These are phyloP conservation scores for Pseudogymnoascus sp. DNA, from an alignment of 2,329 filamentous ascomycete species.

Conservation along the genomic window DNA sequence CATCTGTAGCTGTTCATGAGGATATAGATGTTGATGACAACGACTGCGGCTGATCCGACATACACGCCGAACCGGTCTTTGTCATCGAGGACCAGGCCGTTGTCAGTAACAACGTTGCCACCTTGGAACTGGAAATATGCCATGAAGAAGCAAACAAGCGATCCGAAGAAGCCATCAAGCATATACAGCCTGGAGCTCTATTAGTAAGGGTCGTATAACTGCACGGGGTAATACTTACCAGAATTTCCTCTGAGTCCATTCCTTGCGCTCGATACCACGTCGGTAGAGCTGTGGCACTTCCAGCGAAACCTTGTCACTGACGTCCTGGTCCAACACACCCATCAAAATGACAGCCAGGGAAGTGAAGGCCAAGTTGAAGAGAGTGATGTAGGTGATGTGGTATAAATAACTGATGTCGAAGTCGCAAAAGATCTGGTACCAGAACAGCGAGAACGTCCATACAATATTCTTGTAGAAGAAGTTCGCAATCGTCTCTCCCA, in stretches of 20 bases:
- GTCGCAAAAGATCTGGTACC: conserved; percentile 92
- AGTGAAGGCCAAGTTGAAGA: conserved; percentile 96
- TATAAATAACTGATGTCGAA: conserved; percentile 96
- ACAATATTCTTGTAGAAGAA: conserved; percentile 99
- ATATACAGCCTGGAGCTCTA: conserved; percentile 67
- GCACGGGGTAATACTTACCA: conserved; percentile 55
- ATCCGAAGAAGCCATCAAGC: conserved; percentile 91
- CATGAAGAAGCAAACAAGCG: conserved; percentile 86
- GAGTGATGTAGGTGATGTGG: conserved; percentile 94
- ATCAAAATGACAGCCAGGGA: conserved; percentile 90
- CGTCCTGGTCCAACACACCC: conserved; percentile 94
- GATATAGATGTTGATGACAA: conserved; percentile 90
- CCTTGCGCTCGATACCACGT: conserved; percentile 86
- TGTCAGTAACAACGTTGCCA: conserved; percentile 60
- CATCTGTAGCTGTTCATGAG: conserved; percentile 94
- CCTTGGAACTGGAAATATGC: conserved; percentile 73
- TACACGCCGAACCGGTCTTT: conserved; percentile 79
- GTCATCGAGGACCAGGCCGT: conserved; percentile 70
- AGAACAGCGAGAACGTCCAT: conserved; percentile 94
- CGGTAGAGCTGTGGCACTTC: conserved; percentile 93
- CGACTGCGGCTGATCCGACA: conserved; percentile 72
- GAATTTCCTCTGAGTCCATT: conserved; percentile 95
- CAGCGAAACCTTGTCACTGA: conserved; percentile 86
- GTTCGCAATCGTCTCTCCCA: conserved; percentile 90
- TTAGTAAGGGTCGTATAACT: conserved; percentile 13